Evolutionary conservation across 2,329 filamentous ascomycete genomes (phyloP).

Genomic region (Balansia obtecta): DNA sequence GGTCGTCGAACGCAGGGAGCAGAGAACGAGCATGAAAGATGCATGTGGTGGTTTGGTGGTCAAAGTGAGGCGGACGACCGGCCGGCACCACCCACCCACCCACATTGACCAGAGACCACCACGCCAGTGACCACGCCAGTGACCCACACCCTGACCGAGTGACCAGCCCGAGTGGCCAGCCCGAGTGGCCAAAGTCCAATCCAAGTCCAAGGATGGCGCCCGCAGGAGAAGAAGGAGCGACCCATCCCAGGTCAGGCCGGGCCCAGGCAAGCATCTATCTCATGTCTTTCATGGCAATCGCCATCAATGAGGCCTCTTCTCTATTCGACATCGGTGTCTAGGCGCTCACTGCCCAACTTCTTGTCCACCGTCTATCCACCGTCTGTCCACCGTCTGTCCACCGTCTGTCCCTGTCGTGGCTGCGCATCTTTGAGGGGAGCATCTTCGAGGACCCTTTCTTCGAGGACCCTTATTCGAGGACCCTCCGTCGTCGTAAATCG

Average conservation of each 20-base stretch:
- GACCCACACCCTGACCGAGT: neutral
- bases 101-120: too few species aligned
- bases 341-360: neutral
- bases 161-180: too few species aligned
- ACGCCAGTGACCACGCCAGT: too few species aligned
- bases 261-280: neutral
- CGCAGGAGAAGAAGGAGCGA: neutral
- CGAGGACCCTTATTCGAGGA: too few species aligned
- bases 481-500: too few species aligned
- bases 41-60: neutral
- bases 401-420: too few species aligned
- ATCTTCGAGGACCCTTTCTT: too few species aligned
- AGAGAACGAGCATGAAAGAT: neutral
- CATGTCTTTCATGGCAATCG: neutral
- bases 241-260: neutral
- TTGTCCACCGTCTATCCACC: too few species aligned
- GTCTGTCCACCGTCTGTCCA: too few species aligned
- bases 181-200: neutral
- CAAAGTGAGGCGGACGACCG: constrained; percentile 3
- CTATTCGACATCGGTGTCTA: neutral
- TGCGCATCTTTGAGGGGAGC: too few species aligned
- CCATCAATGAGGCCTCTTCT: neutral
- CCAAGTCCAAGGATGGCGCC: neutral
- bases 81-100: too few species aligned
- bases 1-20: neutral